Conservation (phyloP, 257 asterid genomes). For the Knoxia roxburghii region DNA sequence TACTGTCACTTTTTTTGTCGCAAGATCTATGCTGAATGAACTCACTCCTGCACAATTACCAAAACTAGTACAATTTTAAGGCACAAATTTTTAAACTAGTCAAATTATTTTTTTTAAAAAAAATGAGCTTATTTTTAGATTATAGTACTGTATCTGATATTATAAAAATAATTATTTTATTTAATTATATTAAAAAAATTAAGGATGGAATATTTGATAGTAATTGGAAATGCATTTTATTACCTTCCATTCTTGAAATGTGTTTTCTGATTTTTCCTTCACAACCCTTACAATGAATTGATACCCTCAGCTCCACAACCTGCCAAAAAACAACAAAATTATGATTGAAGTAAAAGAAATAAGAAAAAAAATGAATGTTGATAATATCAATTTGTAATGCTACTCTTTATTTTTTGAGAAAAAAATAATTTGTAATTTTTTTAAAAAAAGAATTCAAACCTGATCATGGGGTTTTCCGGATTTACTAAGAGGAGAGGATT, state of each 20-base stretch:
- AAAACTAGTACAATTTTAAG: no score
- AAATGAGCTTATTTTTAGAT: no score
- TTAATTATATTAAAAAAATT: no score
- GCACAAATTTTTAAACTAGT: no score
- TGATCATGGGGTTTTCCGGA: conserved; percentile 11
- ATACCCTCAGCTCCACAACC: conserved; percentile 86
- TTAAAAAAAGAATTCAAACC: conserved; percentile 8
- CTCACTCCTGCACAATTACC: conserved; percentile 54
- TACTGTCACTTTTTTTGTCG: conserved; percentile 66
- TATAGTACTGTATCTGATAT: no score
- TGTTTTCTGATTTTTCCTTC: conserved; percentile 84
- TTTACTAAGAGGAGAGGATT: conserved; percentile 2
- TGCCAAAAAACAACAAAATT: conserved; percentile 7
- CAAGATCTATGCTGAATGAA: conserved; percentile 69
- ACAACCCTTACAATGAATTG: conserved; percentile 96
- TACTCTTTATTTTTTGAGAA: neutral
- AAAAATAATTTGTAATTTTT: neutral
- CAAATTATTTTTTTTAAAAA: no score
- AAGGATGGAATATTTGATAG: neutral
- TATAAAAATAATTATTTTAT: no score
- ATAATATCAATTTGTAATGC: neutral
- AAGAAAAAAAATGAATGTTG: neutral
- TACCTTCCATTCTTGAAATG: conserved; percentile 89
- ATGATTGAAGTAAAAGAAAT: neutral
- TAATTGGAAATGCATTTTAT: neutral